These are phyloP conservation scores for Talaromyces pinophilus DNA, from an alignment of 2,329 filamentous ascomycete species.

Conservation along the genomic window DNA sequence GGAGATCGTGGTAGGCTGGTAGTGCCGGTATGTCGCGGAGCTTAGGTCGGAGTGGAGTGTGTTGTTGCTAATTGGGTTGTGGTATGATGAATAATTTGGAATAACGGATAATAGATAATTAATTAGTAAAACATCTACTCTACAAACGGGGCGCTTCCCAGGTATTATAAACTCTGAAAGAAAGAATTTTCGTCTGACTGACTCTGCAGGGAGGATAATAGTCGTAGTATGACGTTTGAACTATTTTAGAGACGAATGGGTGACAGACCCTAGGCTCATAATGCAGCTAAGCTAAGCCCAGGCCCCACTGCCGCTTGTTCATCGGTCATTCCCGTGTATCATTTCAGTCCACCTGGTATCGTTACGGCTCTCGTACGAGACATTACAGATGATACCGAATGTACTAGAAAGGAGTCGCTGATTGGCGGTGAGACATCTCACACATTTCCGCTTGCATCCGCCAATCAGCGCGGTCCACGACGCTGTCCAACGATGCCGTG, in stretches of 20 bases:
- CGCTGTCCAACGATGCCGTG: not conserved
- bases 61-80: not conserved
- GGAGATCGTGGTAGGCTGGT: not conserved
- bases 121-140: not conserved
- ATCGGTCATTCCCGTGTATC: slow-evolving; percentile 7
- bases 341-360: not conserved
- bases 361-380: not conserved
- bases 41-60: not conserved
- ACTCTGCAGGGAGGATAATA: not conserved
- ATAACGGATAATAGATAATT: not conserved
- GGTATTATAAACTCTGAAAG: slow-evolving; percentile 3
- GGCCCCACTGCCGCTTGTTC: not conserved
- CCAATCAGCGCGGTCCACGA: slow-evolving; percentile 6
- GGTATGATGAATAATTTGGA: not conserved
- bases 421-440: not conserved
- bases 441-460: not conserved
- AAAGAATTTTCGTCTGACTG: not conserved
- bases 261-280: not conserved
- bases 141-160: not conserved
- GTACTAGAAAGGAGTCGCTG: not conserved
- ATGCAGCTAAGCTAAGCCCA: slow-evolving; percentile 7
- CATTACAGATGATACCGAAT: slow-evolving; percentile 1
- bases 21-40: not conserved
- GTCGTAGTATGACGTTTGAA: slow-evolving; percentile 11
- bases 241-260: slow-evolving; percentile 10